Evolutionary conservation across 495 filamentous ascomycete genomes (phyloP), one percentile per base, ranked within the genome.

Genomic region (Apodospora peruviana): DNA sequence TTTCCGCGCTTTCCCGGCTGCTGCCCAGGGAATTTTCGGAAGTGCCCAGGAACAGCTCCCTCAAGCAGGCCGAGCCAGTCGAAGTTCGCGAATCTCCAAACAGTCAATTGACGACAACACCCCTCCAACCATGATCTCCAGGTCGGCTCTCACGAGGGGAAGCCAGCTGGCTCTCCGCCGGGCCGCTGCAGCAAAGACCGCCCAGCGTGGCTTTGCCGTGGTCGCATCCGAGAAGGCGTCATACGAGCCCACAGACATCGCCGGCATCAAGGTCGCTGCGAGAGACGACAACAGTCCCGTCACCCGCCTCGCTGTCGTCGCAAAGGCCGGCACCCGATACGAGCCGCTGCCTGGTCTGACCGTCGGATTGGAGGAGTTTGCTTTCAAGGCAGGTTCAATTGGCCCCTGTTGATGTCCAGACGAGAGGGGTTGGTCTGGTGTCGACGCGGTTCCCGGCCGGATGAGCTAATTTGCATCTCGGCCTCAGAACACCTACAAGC

Each of bases 241-340:
- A 66, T 99, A 94, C 78, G 83, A 94, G 62, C 85, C 84, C 57
- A 80, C 87, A 61, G 87, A 91, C 69, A 79, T 86, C 64, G 75
- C 79, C 55, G 90, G 93, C 58, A 75, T 97, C 68, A 97, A 95
- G 79, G 76, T 94, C 50, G 90, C 90, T 58, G 85, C 85, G 72
- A 78, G 91, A 71, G 90, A 96, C 71, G 76, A 90, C 50, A 76
- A 82, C 51, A 90, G 90, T 21, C 89, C 90, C 56, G 95, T 90
- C 45, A 89, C 88, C 39, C 89, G 86, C 52, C 77, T 99, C 55
- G 90, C 90, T 29, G 64, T 99, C 55, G 90, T 97, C 64, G 82
- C 90, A 41, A 93, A 91, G 70, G 93, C 88, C 50, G 93, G 93
- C 61, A 89, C 90, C 57, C 78, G 93, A 67, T 97, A 90, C 73